Percentiles rank a stretch among this genome's conserved stretches.
Conservation (phyloP, 352 stramenopile species). For the Pythium insidiosum region DNA sequence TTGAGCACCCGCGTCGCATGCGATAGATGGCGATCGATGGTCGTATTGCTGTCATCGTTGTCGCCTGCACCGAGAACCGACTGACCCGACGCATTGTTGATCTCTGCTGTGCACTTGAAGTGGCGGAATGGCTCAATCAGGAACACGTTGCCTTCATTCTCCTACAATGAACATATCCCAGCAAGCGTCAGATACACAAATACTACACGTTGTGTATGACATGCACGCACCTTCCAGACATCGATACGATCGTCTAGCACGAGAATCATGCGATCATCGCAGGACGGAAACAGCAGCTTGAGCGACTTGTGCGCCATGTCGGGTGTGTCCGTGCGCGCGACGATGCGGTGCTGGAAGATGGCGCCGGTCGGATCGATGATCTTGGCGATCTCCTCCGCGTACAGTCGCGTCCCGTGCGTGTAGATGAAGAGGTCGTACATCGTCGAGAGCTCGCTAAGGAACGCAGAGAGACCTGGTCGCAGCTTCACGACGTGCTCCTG, state of each 20-base stretch:
- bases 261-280: conserved; percentile 84
- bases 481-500: conserved; percentile 92
- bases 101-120: conserved; percentile 74
- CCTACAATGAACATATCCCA: conserved; percentile 12
- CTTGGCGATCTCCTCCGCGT: conserved; percentile 91
- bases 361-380: conserved; percentile 84
- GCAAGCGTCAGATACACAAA: background rate
- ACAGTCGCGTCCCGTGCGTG: conserved; percentile 91
- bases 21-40: conserved; percentile 37
- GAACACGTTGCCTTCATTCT: conserved; percentile 84
- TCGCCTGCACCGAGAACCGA: conserved; percentile 33
- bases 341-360: conserved; percentile 84
- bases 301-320: conserved; percentile 85
- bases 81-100: conserved; percentile 75
- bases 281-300: conserved; percentile 81
- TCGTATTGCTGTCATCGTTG: conserved; percentile 12
- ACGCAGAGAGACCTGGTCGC: conserved; percentile 83
- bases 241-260: conserved; percentile 81
- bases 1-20: conserved; percentile 53
- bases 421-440: conserved; percentile 94
- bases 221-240: conserved; percentile 74
- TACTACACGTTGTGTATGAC: background rate
- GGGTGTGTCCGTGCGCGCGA: conserved; percentile 79
- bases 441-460: conserved; percentile 74
- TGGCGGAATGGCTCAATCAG: conserved; percentile 81